Conservation (phyloP, 2,329 filamentous ascomycete genomes). For the Fusarium proliferatum region DNA sequence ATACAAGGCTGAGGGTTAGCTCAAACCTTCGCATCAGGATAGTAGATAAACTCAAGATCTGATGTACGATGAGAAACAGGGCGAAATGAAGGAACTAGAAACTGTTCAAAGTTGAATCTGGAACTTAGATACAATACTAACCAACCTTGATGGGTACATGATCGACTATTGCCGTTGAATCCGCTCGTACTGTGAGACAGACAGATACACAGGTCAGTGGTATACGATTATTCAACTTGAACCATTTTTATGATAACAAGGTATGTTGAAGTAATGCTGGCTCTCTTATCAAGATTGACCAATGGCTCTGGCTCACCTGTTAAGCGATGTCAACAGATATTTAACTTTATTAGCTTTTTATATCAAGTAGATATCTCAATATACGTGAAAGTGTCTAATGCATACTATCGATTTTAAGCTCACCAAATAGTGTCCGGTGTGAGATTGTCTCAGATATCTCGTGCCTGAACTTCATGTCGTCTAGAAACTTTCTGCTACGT, state of each 20-base stretch:
- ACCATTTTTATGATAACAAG: not conserved
- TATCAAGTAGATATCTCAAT: not conserved
- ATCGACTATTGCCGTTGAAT: not conserved
- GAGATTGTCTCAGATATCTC: conserved; percentile 17
- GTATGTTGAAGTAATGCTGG: not conserved
- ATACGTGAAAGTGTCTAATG: not conserved
- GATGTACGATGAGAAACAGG: conserved; percentile 2
- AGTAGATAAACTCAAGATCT: conserved; percentile 20
- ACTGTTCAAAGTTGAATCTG: not conserved
- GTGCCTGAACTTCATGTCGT: conserved; percentile 33
- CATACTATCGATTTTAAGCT: not conserved
- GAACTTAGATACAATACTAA: not conserved
- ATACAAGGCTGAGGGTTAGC: conserved; percentile 6
- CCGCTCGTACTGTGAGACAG: not conserved
- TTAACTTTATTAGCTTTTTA: not conserved
- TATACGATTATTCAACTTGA: not conserved
- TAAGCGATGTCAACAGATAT: not conserved
- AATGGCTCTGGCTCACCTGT: not conserved
- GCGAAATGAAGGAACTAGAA: conserved; percentile 3
- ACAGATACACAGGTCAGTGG: not conserved
- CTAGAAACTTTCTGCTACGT: conserved; percentile 32
- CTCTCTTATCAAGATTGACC: not conserved
- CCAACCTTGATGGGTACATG: not conserved
- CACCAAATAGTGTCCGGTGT: conserved; percentile 2
- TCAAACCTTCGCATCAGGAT: conserved; percentile 3